Evolutionary conservation across 352 stramenopile species (phyloP).

Genomic region (Phytophthora ohioensis): DNA sequence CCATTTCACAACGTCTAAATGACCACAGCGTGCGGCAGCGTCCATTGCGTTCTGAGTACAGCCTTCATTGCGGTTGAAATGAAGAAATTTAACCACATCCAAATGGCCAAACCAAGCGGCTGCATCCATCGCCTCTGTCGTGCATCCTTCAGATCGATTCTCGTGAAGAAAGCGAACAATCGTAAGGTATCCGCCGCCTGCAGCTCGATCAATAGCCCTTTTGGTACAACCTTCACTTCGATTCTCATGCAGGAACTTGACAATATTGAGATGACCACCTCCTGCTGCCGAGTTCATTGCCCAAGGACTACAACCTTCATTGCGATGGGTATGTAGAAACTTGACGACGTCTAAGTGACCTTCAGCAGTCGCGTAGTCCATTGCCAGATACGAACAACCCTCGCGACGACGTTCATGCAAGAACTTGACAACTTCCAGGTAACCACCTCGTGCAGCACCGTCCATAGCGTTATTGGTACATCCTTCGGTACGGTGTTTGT

Average conservation of each 20-base stretch:
- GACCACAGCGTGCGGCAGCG: constrained; percentile 36
- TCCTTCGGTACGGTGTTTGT: constrained; percentile 41
- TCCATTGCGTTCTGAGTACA: constrained; percentile 42
- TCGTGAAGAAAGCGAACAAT: constrained; percentile 34
- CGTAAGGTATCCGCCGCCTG: constrained; percentile 22
- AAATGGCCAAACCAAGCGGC: constrained; percentile 40
- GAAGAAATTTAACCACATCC: constrained; percentile 42
- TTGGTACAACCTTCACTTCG: constrained; percentile 39
- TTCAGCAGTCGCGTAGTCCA: constrained; percentile 36
- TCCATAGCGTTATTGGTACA: constrained; percentile 45
- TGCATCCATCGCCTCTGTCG: constrained; percentile 41
- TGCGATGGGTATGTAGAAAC: constrained; percentile 35
- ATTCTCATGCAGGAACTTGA: constrained; percentile 42
- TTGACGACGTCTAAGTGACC: constrained; percentile 37
- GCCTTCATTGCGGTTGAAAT: constrained; percentile 35
- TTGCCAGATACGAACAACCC: constrained; percentile 40
- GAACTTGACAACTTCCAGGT: constrained; percentile 42
- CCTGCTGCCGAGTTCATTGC: constrained; percentile 45
- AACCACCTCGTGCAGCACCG: constrained; percentile 29
- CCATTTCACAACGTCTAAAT: constrained; percentile 42
- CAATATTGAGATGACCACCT: constrained; percentile 41
- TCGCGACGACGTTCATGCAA: constrained; percentile 38
- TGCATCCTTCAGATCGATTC: constrained; percentile 26
- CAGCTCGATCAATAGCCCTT: constrained; percentile 39
- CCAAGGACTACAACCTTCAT: constrained; percentile 35